Evolutionary conservation across 75 land plant genomes (phyloP), one percentile per base, ranked within the genome.

Genomic region (Picea glauca): DNA sequence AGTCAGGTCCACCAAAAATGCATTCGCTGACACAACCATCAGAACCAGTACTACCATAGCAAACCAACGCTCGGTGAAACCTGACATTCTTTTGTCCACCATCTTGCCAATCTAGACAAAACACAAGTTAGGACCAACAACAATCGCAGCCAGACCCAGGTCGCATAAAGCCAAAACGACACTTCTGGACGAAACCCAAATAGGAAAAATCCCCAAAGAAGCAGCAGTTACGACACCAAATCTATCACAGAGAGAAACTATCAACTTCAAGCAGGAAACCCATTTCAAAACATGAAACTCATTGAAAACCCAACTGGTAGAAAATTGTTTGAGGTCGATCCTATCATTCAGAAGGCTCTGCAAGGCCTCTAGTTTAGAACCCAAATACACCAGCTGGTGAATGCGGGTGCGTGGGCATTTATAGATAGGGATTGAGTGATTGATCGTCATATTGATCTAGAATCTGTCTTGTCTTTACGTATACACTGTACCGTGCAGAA

Each of bases 1-100:
- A 20, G 92, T 88, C 38, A 90, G 84, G 33, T 58, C 77, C 3
- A 85, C 92, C 60, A n/a, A 32, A 57, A 80, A 63, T 1, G 76
- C 80, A 38, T 70, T 20, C 4, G 43, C 54, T n/a, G 50, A 8
- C 54, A 38, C 73, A 38, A 70, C 73, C 21, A 43, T 21, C 54
- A 70, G 40, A 21, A 70, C 9, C 20, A 70, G 73, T 43, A 43
- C 73, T 46, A 17, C 50, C 46, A 68, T 17, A 18, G 7, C 20
- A 33, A 20, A 38, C 7, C 23, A 20, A 43, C 54, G 43, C 54
- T 70, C 73, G 33, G 30, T 66, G 43, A 66, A 5, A 26, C 40
- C 70, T 8, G 18, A 17, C 21, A 40, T 40, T 2, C 13, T 40
- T 40, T 40, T 70, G 23, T 70, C 35, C 73, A n/a, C 54, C 73